These are phyloP conservation scores for Fusarium compactum DNA, from an alignment of 2,329 filamentous ascomycete genomes.

Conservation along the genomic window DNA sequence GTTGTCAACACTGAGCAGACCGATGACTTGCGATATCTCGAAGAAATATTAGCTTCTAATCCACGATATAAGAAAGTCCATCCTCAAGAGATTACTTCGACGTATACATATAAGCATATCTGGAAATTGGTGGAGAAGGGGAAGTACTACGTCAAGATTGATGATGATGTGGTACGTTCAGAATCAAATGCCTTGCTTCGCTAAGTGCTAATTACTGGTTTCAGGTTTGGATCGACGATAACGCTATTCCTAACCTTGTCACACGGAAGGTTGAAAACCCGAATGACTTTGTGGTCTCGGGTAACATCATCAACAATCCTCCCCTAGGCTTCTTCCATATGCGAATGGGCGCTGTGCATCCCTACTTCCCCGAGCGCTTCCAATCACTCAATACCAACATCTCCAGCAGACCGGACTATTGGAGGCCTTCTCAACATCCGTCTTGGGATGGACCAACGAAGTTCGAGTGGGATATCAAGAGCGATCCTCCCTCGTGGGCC, in stretches of 20 bases:
- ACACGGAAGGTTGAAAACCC: slow-evolving; percentile 29
- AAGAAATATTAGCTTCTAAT: slow-evolving; percentile 31
- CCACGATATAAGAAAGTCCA: slow-evolving; percentile 33
- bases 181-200: not conserved
- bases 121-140: slow-evolving; percentile 36
- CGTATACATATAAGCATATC: slow-evolving; percentile 35
- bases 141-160: slow-evolving; percentile 43
- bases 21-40: slow-evolving; percentile 28
- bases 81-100: slow-evolving; percentile 11
- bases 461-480: slow-evolving; percentile 20
- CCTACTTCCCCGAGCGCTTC: slow-evolving; percentile 30
- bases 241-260: slow-evolving; percentile 33
- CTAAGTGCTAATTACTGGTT: slow-evolving; percentile 2
- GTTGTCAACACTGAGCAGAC: slow-evolving; percentile 26
- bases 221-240: slow-evolving; percentile 38
- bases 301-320: slow-evolving; percentile 40
- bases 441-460: slow-evolving; percentile 25
- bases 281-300: slow-evolving; percentile 31
- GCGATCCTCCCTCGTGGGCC: not conserved
- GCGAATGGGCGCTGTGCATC: slow-evolving; percentile 37
- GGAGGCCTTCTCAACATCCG: slow-evolving; percentile 31
- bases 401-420: slow-evolving; percentile 19
- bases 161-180: slow-evolving; percentile 30
- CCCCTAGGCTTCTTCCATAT: slow-evolving; percentile 38
- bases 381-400: not conserved